Conservation (phyloP, 176 grass and related monocot species). For the Aegilops speltoides region DNA sequence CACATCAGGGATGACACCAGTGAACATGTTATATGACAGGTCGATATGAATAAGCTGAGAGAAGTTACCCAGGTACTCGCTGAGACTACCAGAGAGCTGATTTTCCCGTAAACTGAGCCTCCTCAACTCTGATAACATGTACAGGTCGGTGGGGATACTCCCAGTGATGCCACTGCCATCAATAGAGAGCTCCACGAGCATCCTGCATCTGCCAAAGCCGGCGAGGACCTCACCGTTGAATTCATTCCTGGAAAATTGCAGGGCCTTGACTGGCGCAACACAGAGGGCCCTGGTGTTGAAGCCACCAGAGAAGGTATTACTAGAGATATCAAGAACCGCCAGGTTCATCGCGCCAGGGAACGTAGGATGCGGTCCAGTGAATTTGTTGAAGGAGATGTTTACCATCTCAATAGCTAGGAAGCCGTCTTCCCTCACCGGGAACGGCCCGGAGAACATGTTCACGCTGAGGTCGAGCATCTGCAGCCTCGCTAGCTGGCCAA, state of each 20-base stretch:
- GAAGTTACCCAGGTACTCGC: conserved; percentile 36
- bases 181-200: conserved; percentile 45
- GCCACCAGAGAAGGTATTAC: conserved; percentile 34
- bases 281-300: conserved; percentile 23
- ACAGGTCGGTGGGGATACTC: conserved; percentile 38
- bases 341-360: conserved; percentile 35
- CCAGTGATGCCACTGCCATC: conserved; percentile 22
- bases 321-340: conserved; percentile 36
- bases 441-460: conserved; percentile 29
- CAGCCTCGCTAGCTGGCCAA: conserved; percentile 30
- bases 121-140: conserved; percentile 27
- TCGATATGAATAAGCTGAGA: conserved; percentile 52
- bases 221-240: not conserved
- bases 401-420: conserved; percentile 43
- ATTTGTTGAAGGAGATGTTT: conserved; percentile 53
- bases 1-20: conserved; percentile 55
- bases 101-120: conserved; percentile 44
- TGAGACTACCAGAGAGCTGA: conserved; percentile 29
- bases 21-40: conserved; percentile 49
- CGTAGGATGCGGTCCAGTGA: conserved; percentile 39
- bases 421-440: not conserved
- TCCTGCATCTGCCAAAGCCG: conserved; percentile 17
- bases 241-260: conserved; percentile 40
- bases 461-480: conserved; percentile 50
- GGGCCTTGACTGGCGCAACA: not conserved